Base-by-base conservation (phyloP, 768 basidiomycete genomes). In the Agaricus sinodeliciosus region DNA sequence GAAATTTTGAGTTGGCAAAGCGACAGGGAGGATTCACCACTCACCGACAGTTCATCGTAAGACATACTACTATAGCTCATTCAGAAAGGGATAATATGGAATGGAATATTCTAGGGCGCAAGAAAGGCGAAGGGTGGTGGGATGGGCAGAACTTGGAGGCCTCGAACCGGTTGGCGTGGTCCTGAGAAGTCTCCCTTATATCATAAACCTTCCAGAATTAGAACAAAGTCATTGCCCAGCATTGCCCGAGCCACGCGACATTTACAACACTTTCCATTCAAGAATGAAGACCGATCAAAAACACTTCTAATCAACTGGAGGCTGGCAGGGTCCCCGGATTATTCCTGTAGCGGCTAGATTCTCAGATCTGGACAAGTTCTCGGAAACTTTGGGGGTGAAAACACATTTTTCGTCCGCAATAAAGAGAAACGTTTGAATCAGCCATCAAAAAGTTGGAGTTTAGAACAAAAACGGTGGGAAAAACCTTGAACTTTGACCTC, bases 191-290 rank as follows among this genome's bases (percentile, higher is more conserved):
- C 18, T 44, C n/a, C 41, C 45, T 54, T 47, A 47, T 54, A 54
- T 39, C 47, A 48, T 44, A 39, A 48, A 39, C 36, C 19, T 34
- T 26, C 52, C 40, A 34, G 28, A 48, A 22, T 41, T 54, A 48
- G 52, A 41, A 54, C 52, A 54, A 54, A 28, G 45, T 25, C 44
- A 47, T 53, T 16, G 27, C 40, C 36, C 22, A 8, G 22, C 44
- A 47, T 53, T 16, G 27, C 40, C 36, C 22, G 11, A 31, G 45
- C 52, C 52, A 54, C 52, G 52, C 47, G 52, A 45, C 41, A 39
- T 39, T 40, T 31, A 54, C 52, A 54, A 54, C 39, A 16, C 27
- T 40, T 54, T 42, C 52, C 52, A 42, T 48, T 54, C 35, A 28
- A 19, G 39, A 28, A 15, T 6, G 8, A 15, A 13, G 19, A 40